phyloP scores from a whole-genome alignment of 73 alveolate species.

The Stentor roeselii region DNA sequence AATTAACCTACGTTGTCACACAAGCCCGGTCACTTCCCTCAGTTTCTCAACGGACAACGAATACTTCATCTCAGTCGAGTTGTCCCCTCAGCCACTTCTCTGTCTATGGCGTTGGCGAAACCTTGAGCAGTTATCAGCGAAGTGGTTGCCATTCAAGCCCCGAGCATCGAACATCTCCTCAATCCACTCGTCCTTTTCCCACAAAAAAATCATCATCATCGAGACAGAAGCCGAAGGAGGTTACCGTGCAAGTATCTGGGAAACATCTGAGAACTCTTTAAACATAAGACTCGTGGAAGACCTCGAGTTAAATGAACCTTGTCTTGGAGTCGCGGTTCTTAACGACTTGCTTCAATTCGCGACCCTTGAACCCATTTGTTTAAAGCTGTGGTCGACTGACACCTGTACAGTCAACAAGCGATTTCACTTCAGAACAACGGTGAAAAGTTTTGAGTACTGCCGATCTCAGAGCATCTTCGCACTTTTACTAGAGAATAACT shows the following conservation, averaged over 20 bases:
- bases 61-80: background rate
- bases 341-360: background rate
- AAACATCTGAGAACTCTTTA: background rate
- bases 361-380: background rate
- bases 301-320: background rate
- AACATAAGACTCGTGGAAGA: background rate
- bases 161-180: background rate
- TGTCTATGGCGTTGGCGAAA: slow-evolving; percentile 23
- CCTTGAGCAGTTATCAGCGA: slow-evolving; percentile 7
- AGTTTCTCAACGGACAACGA: slow-evolving; percentile 8
- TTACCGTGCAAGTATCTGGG: background rate
- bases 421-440: slow-evolving; percentile 11
- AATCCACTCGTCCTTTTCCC: background rate
- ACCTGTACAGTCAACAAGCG: background rate
- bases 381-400: slow-evolving; percentile 1
- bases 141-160: slow-evolving; percentile 23
- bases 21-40: slow-evolving; percentile 9
- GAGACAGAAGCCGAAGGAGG: slow-evolving; percentile 21
- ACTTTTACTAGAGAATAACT: background rate
- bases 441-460: background rate
- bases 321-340: background rate
- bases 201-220: background rate
- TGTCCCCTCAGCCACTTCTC: background rate
- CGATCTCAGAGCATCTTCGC: background rate
- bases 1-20: slow-evolving; percentile 14